phyloP scores from a whole-genome alignment of 2,329 filamentous ascomycete genomes.

The Bipolaris zeicola region DNA sequence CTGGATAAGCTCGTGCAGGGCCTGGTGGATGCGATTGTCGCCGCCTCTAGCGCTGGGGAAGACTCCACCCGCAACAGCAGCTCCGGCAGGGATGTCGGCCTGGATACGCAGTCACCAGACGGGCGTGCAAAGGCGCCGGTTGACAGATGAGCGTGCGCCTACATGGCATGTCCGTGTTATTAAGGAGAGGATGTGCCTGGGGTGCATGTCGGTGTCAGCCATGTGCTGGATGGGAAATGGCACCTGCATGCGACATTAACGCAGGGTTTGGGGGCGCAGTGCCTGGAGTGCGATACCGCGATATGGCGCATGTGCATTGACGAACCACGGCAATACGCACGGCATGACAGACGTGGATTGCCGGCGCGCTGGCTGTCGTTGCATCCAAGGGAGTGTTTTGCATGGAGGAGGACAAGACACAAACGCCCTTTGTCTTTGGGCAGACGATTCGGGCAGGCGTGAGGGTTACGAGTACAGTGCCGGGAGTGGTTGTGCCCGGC shows the following conservation, averaged over 20 bases:
- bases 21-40: constrained; percentile 5
- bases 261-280: neutral
- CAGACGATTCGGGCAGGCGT: neutral
- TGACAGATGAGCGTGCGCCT: neutral
- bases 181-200: neutral
- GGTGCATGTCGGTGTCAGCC: constrained; percentile 4
- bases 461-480: neutral
- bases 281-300: neutral
- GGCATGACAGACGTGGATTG: too few relatives aligned
- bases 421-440: too few relatives aligned
- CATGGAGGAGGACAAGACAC: too few relatives aligned
- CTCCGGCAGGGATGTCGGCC: neutral
- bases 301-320: neutral
- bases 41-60: neutral
- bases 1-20: constrained; percentile 14
- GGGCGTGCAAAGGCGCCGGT: neutral
- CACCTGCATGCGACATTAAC: constrained; percentile 10
- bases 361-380: too few relatives aligned
- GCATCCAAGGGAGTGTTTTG: too few relatives aligned
- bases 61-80: neutral
- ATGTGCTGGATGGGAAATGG: neutral
- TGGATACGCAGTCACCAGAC: neutral
- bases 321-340: neutral
- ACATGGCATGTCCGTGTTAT: neutral
- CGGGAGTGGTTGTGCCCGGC: neutral